Conservation (phyloP, 306 rosid genomes). For the Oxytropis ochrocephala region DNA sequence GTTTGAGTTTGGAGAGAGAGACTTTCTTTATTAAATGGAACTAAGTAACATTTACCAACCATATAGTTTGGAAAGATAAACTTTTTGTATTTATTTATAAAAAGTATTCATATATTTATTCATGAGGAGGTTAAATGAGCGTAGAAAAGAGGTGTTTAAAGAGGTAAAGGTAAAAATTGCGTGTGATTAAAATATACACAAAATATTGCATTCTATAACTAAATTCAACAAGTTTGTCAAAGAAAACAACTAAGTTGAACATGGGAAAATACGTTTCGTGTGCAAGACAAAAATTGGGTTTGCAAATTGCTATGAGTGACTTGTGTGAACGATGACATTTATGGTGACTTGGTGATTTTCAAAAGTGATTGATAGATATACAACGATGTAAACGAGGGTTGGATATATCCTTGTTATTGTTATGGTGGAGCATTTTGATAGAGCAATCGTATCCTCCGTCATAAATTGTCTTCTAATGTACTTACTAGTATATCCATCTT, state of each 20-base stretch:
- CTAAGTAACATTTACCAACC: too few species aligned
- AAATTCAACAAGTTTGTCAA: too few species aligned
- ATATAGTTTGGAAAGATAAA: too few species aligned
- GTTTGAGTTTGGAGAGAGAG: too few species aligned
- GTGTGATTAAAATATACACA: too few species aligned
- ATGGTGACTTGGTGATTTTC: constrained; percentile 29
- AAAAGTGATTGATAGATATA: constrained; percentile 16
- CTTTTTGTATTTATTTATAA: too few species aligned
- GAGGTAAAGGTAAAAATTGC: too few species aligned
- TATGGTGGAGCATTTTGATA: neutral
- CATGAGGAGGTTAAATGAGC: too few species aligned
- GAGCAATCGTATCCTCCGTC: constrained; percentile 8
- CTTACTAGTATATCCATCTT: neutral
- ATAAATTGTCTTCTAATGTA: neutral
- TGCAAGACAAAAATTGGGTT: neutral
- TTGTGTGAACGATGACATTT: constrained; percentile 4
- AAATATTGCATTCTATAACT: too few species aligned
- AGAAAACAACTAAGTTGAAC: neutral
- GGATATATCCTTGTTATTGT: constrained; percentile 14
- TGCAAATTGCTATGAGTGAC: neutral
- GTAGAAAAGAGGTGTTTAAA: too few species aligned
- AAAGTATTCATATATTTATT: too few species aligned
- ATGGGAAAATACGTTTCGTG: neutral
- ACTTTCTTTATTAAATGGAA: too few species aligned
- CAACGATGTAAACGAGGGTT: constrained; percentile 25